Evolutionary conservation across 2,329 filamentous ascomycete species (phyloP).

Genomic region (Rhexocercosporidium sp.): DNA sequence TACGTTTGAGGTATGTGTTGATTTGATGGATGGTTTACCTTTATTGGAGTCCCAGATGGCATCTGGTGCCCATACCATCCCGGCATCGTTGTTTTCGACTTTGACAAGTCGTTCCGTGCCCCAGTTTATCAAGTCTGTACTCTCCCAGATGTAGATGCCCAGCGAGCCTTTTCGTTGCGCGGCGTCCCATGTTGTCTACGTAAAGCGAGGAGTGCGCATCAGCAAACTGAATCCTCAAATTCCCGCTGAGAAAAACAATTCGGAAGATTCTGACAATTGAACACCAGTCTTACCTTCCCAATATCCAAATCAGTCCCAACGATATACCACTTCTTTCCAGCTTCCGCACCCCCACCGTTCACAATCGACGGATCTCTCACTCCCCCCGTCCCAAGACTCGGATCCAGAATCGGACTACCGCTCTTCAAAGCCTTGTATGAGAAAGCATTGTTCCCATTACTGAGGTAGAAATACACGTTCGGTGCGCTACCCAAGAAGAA

Average conservation of each 20-base stretch:
- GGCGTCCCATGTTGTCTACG: constrained; percentile 58
- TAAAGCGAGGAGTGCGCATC: neutral
- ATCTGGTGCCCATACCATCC: constrained; percentile 64
- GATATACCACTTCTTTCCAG: constrained; percentile 59
- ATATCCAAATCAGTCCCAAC: constrained; percentile 61
- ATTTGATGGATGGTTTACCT: constrained; percentile 17
- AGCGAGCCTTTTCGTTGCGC: constrained; percentile 56
- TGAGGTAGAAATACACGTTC: constrained; percentile 59
- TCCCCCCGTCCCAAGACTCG: constrained; percentile 56
- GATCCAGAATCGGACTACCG: constrained; percentile 53
- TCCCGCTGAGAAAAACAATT: neutral
- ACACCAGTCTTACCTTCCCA: constrained; percentile 43
- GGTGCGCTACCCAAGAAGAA: constrained; percentile 61
- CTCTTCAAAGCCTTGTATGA: constrained; percentile 55
- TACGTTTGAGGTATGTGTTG: neutral
- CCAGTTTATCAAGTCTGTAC: constrained; percentile 56
- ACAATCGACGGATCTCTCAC: constrained; percentile 59
- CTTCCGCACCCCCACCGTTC: constrained; percentile 51
- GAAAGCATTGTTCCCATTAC: constrained; percentile 55
- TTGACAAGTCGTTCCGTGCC: constrained; percentile 52
- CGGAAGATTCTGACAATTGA: too few species aligned
- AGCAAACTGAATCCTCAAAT: neutral
- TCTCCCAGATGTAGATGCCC: constrained; percentile 61
- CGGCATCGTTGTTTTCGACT: constrained; percentile 58
- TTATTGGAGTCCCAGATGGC: constrained; percentile 57